Conservation (phyloP, 2,329 filamentous ascomycete species). For the Talaromyces sp. region DNA sequence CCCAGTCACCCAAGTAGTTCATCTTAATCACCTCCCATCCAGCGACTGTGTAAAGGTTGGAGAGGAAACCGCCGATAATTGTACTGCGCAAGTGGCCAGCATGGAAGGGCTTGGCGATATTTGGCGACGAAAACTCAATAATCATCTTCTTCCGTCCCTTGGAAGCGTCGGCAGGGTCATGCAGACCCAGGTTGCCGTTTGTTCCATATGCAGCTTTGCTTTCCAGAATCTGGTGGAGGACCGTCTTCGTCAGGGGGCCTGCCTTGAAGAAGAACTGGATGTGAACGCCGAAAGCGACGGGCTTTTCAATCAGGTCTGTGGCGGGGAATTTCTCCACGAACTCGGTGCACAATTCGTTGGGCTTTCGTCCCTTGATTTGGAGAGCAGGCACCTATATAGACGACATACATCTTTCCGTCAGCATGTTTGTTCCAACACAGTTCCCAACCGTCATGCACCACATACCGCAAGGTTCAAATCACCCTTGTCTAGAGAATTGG, state of each 20-base stretch:
- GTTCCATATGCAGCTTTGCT: constrained; percentile 56
- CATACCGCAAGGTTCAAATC: constrained; percentile 42
- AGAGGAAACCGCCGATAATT: constrained; percentile 62
- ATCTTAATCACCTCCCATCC: constrained; percentile 61
- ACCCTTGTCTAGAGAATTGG: constrained; percentile 43
- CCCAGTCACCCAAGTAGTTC: constrained; percentile 67
- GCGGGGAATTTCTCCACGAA: constrained; percentile 55
- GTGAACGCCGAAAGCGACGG: constrained; percentile 54
- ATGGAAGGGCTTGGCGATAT: constrained; percentile 65
- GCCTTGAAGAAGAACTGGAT: constrained; percentile 65
- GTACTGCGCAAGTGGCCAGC: constrained; percentile 62
- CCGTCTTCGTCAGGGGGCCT: constrained; percentile 50
- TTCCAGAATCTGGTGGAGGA: constrained; percentile 57
- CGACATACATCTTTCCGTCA: not conserved
- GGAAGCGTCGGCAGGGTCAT: constrained; percentile 53
- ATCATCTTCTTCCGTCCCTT: constrained; percentile 57
- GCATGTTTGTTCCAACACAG: not conserved
- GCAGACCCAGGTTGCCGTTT: constrained; percentile 55
- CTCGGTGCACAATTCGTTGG: constrained; percentile 53
- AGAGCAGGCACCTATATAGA: constrained; percentile 36
- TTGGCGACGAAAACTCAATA: constrained; percentile 63
- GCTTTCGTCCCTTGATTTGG: constrained; percentile 54
- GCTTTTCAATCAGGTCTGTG: constrained; percentile 54
- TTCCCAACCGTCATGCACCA: not conserved
- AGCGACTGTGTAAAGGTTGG: constrained; percentile 57